A percentile compares a stretch with the other conserved stretches of the same genome.
Conservation (phyloP, 2,329 filamentous ascomycete genomes). For the Cercospora sp. region DNA sequence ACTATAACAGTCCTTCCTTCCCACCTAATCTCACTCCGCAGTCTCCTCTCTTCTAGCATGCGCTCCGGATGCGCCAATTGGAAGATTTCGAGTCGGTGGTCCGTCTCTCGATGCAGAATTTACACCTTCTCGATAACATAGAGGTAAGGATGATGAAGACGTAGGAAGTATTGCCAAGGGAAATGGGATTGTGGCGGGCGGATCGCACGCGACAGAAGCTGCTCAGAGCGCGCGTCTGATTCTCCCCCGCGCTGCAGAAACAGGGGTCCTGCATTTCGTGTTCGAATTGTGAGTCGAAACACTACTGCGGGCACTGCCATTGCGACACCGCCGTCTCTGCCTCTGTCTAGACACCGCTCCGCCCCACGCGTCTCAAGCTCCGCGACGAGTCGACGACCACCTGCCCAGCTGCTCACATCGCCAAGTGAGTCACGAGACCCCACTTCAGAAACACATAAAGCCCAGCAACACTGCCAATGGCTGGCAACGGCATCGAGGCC, state of each 20-base stretch:
- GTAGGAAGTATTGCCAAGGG: neutral
- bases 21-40: too few relatives aligned
- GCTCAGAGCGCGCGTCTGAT: neutral
- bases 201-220: constrained; percentile 1
- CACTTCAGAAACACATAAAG: neutral
- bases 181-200: neutral
- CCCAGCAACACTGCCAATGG: constrained; percentile 17
- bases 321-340: neutral
- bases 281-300: constrained; percentile 7
- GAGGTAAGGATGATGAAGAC: too few relatives aligned
- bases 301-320: neutral
- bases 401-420: neutral
- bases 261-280: constrained; percentile 1
- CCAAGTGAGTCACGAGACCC: constrained; percentile 6
- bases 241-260: neutral
- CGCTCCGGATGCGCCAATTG: too few relatives aligned
- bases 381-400: neutral
- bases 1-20: too few relatives aligned
- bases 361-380: neutral
- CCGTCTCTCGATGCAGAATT: too few relatives aligned
- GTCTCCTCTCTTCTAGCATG: too few relatives aligned
- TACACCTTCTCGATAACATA: too few relatives aligned
- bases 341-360: neutral
- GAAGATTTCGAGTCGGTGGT: too few relatives aligned
- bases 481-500: constrained; percentile 30